Conservation (phyloP, 2,329 filamentous ascomycete species). For the Chrysosporium queenslandicum region DNA sequence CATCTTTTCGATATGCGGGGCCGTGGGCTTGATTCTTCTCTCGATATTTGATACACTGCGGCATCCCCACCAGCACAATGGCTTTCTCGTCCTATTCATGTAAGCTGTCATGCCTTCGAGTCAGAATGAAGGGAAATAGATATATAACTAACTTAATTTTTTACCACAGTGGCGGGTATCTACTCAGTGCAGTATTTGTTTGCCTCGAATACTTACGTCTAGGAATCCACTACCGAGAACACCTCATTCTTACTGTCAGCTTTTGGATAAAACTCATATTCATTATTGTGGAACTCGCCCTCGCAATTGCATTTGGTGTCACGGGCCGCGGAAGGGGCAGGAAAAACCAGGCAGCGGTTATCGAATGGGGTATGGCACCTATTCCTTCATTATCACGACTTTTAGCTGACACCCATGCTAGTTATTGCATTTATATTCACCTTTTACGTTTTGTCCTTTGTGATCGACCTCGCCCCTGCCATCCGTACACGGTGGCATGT, state of each 20-base stretch:
- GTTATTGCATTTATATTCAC: constrained; percentile 73
- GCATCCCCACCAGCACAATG: constrained; percentile 58
- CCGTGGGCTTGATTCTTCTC: constrained; percentile 68
- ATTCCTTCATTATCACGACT: background rate
- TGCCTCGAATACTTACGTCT: constrained; percentile 85
- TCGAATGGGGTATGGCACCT: constrained; percentile 56
- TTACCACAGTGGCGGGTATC: constrained; percentile 53
- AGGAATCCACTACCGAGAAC: constrained; percentile 61
- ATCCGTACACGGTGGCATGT: constrained; percentile 48
- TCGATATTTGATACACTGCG: constrained; percentile 74
- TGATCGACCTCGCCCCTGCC: constrained; percentile 76
- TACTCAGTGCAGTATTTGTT: constrained; percentile 75
- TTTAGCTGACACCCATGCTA: constrained; percentile 12
- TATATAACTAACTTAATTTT: background rate
- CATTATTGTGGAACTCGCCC: constrained; percentile 64
- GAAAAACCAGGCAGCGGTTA: constrained; percentile 59
- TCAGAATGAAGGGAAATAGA: background rate
- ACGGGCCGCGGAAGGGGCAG: constrained; percentile 35
- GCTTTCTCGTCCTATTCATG: constrained; percentile 75
- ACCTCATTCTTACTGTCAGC: constrained; percentile 61
- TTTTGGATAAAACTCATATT: constrained; percentile 86
- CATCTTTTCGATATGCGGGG: constrained; percentile 62
- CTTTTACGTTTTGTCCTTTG: constrained; percentile 78
- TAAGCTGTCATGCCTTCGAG: constrained; percentile 17
- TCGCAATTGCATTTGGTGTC: constrained; percentile 59